Percentiles rank a stretch among this genome's conserved stretches.
Conservation (phyloP, 371 early-diverging fungal species). For the Catenaria anguillulae region DNA sequence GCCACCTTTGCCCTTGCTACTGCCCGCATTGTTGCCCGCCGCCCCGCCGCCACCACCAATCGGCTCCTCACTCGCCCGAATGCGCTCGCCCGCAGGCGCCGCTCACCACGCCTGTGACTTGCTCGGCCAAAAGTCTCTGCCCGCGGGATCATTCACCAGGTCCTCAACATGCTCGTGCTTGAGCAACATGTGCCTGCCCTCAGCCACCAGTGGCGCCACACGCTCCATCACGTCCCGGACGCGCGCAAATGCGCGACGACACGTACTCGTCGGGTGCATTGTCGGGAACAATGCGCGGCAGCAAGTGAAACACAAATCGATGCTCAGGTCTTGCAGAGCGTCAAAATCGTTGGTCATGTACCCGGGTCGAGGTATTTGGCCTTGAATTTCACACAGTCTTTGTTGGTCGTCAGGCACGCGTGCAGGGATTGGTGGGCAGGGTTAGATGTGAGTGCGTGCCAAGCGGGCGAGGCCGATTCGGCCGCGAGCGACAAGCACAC, state of each 20-base stretch:
- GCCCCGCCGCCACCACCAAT: no score
- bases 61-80: no score
- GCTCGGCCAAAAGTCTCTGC: background rate
- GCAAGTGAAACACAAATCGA: constrained; percentile 8
- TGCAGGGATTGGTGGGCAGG: background rate
- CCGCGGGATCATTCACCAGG: background rate
- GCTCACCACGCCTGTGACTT: no score
- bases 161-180: background rate
- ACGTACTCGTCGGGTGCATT: constrained; percentile 7
- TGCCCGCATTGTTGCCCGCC: no score
- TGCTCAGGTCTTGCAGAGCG: background rate
- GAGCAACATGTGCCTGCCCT: background rate
- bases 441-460: background rate
- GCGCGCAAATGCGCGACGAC: background rate
- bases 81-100: no score
- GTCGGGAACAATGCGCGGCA: constrained; percentile 2
- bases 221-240: background rate
- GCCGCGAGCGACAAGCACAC: background rate
- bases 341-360: constrained; percentile 8
- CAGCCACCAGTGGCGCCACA: background rate
- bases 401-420: background rate
- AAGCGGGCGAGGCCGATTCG: background rate
- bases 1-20: no score
- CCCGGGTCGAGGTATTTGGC: background rate
- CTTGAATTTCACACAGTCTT: background rate